Evolutionary conservation across 1,284 basidiomycete species (phyloP).

Genomic region (Malassezia sympodialis): DNA sequence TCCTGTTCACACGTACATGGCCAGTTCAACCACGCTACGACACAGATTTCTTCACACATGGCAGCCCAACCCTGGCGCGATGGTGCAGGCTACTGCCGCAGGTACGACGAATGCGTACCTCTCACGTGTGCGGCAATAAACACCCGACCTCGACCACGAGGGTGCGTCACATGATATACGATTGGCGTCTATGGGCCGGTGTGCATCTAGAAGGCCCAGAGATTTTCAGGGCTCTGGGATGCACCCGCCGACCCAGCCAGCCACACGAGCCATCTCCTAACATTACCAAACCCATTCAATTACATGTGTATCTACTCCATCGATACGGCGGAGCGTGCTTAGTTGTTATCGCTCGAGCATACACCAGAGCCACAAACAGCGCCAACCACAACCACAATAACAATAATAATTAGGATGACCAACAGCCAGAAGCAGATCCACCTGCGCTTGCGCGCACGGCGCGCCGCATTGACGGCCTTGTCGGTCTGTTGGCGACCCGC

Average conservation of each 20-base stretch:
- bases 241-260: too few species aligned
- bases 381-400: slow-evolving; percentile 29
- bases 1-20: neutral
- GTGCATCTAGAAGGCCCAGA: too few species aligned
- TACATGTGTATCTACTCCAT: neutral
- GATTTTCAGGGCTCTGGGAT: too few species aligned
- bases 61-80: too few species aligned
- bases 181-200: too few species aligned
- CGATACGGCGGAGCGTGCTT: neutral
- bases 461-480: slow-evolving; percentile 63
- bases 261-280: too few species aligned
- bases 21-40: neutral
- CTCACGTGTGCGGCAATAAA: neutral
- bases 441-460: slow-evolving; percentile 63
- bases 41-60: neutral
- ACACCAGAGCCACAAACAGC: slow-evolving; percentile 26
- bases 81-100: too few species aligned
- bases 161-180: neutral
- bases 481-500: slow-evolving; percentile 52
- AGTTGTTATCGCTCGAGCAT: slow-evolving; percentile 3
- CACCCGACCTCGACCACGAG: neutral
- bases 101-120: neutral
- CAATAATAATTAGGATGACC: slow-evolving; percentile 32
- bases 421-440: slow-evolving; percentile 44
- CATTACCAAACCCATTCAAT: neutral